Percentiles rank a stretch among this genome's conserved stretches.
Evolutionary conservation across 495 filamentous ascomycete genomes (phyloP).

Genomic region (Trypethelium eluteriae): DNA sequence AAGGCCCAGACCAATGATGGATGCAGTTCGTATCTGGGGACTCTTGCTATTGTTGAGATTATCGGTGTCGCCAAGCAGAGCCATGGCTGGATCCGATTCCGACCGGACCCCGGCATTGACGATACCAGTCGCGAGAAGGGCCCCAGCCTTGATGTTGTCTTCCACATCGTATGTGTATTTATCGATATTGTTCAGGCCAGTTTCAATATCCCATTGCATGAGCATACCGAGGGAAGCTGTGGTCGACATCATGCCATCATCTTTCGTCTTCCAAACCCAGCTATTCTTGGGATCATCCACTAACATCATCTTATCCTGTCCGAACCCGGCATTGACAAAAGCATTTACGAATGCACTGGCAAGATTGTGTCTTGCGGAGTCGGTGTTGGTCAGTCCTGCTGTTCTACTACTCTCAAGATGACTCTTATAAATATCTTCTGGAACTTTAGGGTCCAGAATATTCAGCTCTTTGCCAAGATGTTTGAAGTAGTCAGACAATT

Average conservation of each 20-base stretch:
- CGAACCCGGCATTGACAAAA: constrained; percentile 93
- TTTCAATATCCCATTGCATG: constrained; percentile 82
- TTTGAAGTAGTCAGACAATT: constrained; percentile 86
- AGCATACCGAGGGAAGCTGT: constrained; percentile 87
- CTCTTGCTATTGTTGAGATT: constrained; percentile 61
- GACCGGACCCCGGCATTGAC: constrained; percentile 84
- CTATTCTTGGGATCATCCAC: constrained; percentile 69
- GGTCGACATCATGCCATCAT: constrained; percentile 93
- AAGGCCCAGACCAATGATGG: constrained; percentile 93
- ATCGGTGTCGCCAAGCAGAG: constrained; percentile 69
- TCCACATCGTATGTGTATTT: constrained; percentile 80
- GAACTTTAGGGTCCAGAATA: constrained; percentile 90
- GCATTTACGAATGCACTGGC: constrained; percentile 94
- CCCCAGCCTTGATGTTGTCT: constrained; percentile 80
- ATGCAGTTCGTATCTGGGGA: constrained; percentile 63
- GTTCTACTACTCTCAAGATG: constrained; percentile 92
- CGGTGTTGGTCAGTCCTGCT: constrained; percentile 83
- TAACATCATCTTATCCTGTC: constrained; percentile 95
- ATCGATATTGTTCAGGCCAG: constrained; percentile 82
- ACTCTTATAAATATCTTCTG: constrained; percentile 99
- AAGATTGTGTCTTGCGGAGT: constrained; percentile 91
- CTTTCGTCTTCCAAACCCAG: constrained; percentile 99
- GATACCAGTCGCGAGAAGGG: constrained; percentile 82
- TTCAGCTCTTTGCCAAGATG: constrained; percentile 90
- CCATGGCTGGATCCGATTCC: constrained; percentile 80